phyloP scores from a whole-genome alignment of 257 asterid species.

The Gentiana macrophylla region DNA sequence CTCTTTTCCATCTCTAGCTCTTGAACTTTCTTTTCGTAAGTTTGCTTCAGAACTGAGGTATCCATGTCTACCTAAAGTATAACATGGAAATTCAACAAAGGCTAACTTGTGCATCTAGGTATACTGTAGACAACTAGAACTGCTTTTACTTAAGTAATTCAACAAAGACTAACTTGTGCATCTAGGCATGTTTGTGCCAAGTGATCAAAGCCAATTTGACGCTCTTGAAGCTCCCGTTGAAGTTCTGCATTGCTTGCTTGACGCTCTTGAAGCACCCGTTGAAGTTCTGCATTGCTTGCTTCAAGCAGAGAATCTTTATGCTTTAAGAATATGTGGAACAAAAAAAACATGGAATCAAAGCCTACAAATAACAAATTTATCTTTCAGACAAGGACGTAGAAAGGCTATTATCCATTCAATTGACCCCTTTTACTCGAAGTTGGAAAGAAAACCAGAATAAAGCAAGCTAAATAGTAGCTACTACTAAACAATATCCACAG shows the following conservation, averaged over 20 bases:
- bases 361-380: conserved; percentile 2
- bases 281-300: too few relatives aligned
- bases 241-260: conserved; percentile 55
- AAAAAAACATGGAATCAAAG: conserved; percentile 10
- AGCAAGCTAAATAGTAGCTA: background rate
- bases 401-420: too few relatives aligned
- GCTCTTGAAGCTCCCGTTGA: conserved; percentile 58
- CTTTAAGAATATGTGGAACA: conserved; percentile 59
- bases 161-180: conserved; percentile 62
- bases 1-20: conserved; percentile 80
- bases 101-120: too few relatives aligned
- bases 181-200: conserved; percentile 63
- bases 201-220: conserved; percentile 45
- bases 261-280: too few relatives aligned
- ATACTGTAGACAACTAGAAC: background rate
- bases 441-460: background rate
- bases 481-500: background rate
- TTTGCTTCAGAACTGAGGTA: conserved; percentile 79
- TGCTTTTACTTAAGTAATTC: background rate
- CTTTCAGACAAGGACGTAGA: background rate
- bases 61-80: conserved; percentile 24
- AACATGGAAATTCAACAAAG: too few relatives aligned
- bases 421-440: too few relatives aligned
- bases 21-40: conserved; percentile 86
- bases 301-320: conserved; percentile 85